Evolutionary conservation across 164 flowering plant species (phyloP), one percentile per base, ranked within the genome.

Genomic region (Liriodendron chinense): DNA sequence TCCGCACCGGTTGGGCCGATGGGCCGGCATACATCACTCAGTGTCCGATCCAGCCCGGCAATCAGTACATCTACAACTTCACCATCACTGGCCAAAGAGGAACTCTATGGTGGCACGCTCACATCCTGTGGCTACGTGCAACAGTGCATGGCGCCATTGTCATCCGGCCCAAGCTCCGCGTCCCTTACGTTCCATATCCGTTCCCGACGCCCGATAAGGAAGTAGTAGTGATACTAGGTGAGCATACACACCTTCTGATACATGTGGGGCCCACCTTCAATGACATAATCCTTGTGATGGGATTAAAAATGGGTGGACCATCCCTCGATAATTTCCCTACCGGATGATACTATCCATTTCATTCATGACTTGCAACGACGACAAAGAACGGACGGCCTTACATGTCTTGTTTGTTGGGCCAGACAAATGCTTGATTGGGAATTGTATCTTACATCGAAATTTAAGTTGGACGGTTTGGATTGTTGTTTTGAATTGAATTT

Each of bases 11-110:
- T 0, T 92, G 97, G 97, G 82, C 90, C 0, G 97, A 92, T 62
- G 94, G 97, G 6, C 97, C 97, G 1, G 94, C 93, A 16, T 92
- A 90, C 75, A 86, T 90, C 53, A 92, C 97, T 1, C 97, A 92
- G 57, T 92, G 97, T 75, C 93, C 94, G 0, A 90, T 92, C 68
- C 93, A 80, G 75, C 77, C 93, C 13, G 93, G 93, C 6, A 84
- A 87, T 59, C 84, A 66, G 74, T 92, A 83, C 67, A 71, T 86
- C 2, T 92, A 92, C 84, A 90, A 91, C 77, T 92, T 89, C 86
- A 92, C 94, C 22, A 74, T 92, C 20, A 91, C 92, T 0, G 93
- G 94, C 8, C 93, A 90, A 74, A 76, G 97, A 61, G 94, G 97
- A 18, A 92, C 93, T 2, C 91, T 92, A 25, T 75, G 83, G 1